Base-by-base conservation (phyloP, 1,139 yeast genomes). In the Yamadazyma pseudoaaseri region DNA sequence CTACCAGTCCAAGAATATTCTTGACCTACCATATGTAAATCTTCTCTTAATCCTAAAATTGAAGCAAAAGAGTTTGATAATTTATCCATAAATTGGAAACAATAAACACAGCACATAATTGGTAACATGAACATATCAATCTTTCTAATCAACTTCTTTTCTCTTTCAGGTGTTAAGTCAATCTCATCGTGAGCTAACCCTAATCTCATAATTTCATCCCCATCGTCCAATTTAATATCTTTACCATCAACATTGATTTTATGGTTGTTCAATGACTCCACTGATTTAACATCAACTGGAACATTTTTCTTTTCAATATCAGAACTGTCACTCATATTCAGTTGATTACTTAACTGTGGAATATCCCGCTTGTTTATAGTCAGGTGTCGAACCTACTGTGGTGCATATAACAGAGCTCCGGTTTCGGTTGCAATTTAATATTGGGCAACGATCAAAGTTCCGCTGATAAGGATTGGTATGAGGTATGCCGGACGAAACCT, bases 61-160 rank as follows among this genome's bases (percentile, higher is more conserved):
- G 86, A 70, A 4, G 86, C 85, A 38, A 70, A 73, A 12, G 80
- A 63, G 24, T 70, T 76, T 6, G 85, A 60, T 12, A 69, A 57
- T 49, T 82, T 82, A 54, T 81, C 89, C 79, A 81, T 76, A 39
- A 73, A 78, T 53, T 81, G 87, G 28, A 71, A 60, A 12, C 79
- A 69, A 50, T 78, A 78, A 13, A 79, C 53, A 11, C 73, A 39
- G 48, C 80, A 70, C 65, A 81, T 63, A 24, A 80, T 39, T 0
- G 86, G 82, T 44, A 78, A 57, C 41, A 81, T 50, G 43, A 55
- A 70, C 11, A 69, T 28, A 50, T 81, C 86, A 20, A 37, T 37
- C 14, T 37, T 37, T 12, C 75, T 21, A 11, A 48, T 53, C 21
- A 57, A 29, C 20, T 39, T 45, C 20, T 34, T 41, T 27, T 50